Conservation (phyloP, 805 yeast genomes). For the Starmera dryadoides region DNA sequence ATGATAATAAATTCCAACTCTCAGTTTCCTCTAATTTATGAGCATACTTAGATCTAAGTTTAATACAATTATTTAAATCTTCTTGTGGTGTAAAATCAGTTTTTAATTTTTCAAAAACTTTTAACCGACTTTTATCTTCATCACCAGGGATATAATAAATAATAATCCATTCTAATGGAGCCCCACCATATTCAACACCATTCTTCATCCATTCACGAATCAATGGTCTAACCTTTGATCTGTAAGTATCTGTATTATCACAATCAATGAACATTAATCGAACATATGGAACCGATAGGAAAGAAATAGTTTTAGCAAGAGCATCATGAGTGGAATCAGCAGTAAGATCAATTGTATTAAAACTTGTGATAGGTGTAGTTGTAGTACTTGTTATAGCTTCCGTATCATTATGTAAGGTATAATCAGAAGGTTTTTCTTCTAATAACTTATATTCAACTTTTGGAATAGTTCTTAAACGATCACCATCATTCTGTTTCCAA, state of each 20-base stretch:
- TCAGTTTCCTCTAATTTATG: slow-evolving; percentile 33
- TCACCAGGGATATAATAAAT: slow-evolving; percentile 40
- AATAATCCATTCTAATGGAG: slow-evolving; percentile 57
- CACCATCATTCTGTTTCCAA: slow-evolving; percentile 48
- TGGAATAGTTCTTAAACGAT: slow-evolving; percentile 59
- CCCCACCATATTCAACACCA: slow-evolving; percentile 26
- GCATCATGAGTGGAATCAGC: background rate
- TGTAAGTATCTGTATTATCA: slow-evolving; percentile 64
- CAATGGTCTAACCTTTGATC: slow-evolving; percentile 74
- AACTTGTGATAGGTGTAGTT: too few species aligned
- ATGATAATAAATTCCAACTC: slow-evolving; percentile 39
- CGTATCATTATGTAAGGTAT: background rate
- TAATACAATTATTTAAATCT: slow-evolving; percentile 28
- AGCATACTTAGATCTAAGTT: slow-evolving; percentile 20
- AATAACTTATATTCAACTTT: slow-evolving; percentile 42
- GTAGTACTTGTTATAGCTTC: too few species aligned
- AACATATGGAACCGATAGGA: slow-evolving; percentile 39
- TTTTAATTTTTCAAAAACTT: slow-evolving; percentile 46
- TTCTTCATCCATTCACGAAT: slow-evolving; percentile 71
- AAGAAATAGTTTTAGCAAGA: slow-evolving; percentile 1
- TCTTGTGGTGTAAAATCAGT: slow-evolving; percentile 35
- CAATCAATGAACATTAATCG: slow-evolving; percentile 64
- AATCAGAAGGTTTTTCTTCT: slow-evolving; percentile 46
- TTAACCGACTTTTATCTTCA: slow-evolving; percentile 35
- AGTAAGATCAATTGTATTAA: background rate